Conservation (phyloP, 2,329 filamentous ascomycete species). For the Microdochium trichocladiopsis region DNA sequence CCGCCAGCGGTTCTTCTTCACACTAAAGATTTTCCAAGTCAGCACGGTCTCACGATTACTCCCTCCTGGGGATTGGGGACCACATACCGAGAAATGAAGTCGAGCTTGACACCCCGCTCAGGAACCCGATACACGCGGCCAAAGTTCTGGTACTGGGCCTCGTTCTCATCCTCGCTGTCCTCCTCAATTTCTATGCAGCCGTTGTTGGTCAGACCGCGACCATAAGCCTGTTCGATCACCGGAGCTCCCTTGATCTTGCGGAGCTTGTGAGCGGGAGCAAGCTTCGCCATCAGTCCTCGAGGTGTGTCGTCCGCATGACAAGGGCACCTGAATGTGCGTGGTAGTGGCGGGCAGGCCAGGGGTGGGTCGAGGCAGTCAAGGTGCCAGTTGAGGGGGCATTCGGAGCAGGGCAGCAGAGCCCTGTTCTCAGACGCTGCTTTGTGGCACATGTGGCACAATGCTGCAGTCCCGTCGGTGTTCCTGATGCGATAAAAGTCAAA, state of each 20-base stretch:
- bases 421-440: conserved; percentile 54
- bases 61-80: background rate
- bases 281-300: conserved; percentile 42
- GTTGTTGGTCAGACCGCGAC: conserved; percentile 63
- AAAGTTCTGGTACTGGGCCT: conserved; percentile 41
- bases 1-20: conserved; percentile 17
- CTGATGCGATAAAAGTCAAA: conserved; percentile 63
- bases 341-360: conserved; percentile 67
- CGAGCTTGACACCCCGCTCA: conserved; percentile 57
- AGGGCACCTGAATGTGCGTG: conserved; percentile 82
- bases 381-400: conserved; percentile 80
- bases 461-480: conserved; percentile 65
- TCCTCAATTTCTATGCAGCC: conserved; percentile 64
- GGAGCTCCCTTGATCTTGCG: conserved; percentile 51
- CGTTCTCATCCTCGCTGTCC: conserved; percentile 44
- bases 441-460: conserved; percentile 73
- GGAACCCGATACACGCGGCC: conserved; percentile 60
- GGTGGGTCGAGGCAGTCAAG: conserved; percentile 87
- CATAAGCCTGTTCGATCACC: conserved; percentile 42
- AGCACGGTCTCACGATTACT: background rate
- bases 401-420: conserved; percentile 80
- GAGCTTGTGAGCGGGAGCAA: conserved; percentile 54
- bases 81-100: conserved; percentile 63
- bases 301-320: conserved; percentile 77
- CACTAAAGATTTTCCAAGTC: conserved; percentile 11